Evolutionary conservation across 495 filamentous ascomycete genomes (phyloP), one percentile per base, ranked within the genome.

Genomic region (Aspergillus cristatus): DNA sequence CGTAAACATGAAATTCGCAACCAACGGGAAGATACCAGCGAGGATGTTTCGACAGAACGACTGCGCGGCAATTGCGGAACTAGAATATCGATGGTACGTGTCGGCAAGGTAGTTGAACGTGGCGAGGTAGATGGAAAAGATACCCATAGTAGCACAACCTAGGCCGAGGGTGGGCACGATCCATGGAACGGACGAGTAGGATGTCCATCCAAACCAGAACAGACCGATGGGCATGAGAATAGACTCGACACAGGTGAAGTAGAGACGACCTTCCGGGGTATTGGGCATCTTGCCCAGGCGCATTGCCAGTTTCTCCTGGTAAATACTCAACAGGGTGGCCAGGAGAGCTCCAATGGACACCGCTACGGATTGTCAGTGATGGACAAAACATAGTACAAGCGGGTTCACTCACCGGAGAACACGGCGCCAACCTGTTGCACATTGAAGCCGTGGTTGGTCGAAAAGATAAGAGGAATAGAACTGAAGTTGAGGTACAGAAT

Each of bases 21-120:
- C 66, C 3, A 91, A 60, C 16, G 85, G 85, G 39, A 91, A 90
- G 1, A 74, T 58, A 1, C 82, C 86, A 8, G 75, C 84, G 0
- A 93, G 59, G 18, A 89, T 70, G 57, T 94, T 94, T 3, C 86
- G 68, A 30, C 28, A 30, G 12, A 12, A 30, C 10, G 28, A 30
- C 28, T 30, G 28, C 11, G 84, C 83, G 1, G 85, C 86, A 16
- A 90, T 53, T 3, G 84, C 84, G n/a, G 79, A 85, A 34, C 72
- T 79, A 1, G 84, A 82, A 47, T 85, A 87, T 1, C 67, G 62
- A 49, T 81, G 76, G 56, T 88, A 91, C 6, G 70, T 77, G 51
- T 90, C 85, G 13, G 84, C 83, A 10, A 89, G 69, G 47, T 90
- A 90, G 50, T 89, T 91, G 62, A 89, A 89, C 0, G 81, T 76